Percentiles rank a stretch among this genome's conserved stretches.
Conservation (phyloP, 2,329 filamentous ascomycete genomes). For the Calonectria pteridis region DNA sequence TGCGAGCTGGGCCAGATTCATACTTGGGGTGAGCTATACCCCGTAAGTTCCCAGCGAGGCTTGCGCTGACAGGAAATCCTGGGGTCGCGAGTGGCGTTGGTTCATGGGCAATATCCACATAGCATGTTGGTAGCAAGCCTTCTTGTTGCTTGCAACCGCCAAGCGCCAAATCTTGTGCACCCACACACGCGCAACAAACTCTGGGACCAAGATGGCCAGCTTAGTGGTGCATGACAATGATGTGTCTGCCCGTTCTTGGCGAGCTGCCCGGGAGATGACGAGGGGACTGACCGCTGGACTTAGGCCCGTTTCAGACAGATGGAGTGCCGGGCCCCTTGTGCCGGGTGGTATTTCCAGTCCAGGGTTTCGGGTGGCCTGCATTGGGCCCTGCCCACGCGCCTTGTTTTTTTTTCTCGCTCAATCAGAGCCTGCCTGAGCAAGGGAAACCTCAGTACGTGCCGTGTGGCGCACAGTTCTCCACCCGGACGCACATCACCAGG, state of each 20-base stretch:
- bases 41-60: neutral
- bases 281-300: constrained; percentile 35
- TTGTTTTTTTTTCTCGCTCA: constrained; percentile 11
- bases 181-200: neutral
- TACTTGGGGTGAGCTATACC: neutral
- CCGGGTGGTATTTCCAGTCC: constrained; percentile 16
- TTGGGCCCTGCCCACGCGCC: neutral
- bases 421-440: neutral
- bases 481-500: constrained; percentile 30
- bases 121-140: neutral
- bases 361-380: constrained; percentile 21
- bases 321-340: constrained; percentile 17
- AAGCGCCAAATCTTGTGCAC: neutral
- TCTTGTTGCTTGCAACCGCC: neutral
- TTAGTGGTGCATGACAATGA: constrained; percentile 13
- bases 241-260: neutral
- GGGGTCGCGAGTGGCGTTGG: neutral
- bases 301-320: constrained; percentile 45
- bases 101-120: neutral
- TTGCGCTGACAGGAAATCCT: constrained; percentile 2
- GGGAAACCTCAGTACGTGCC: neutral
- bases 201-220: constrained; percentile 8
- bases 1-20: neutral
- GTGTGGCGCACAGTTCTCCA: constrained; percentile 27
- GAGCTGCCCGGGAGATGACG: constrained; percentile 40